Base-by-base conservation (phyloP, 331 rosid species). In the Phaseolus coccineus region DNA sequence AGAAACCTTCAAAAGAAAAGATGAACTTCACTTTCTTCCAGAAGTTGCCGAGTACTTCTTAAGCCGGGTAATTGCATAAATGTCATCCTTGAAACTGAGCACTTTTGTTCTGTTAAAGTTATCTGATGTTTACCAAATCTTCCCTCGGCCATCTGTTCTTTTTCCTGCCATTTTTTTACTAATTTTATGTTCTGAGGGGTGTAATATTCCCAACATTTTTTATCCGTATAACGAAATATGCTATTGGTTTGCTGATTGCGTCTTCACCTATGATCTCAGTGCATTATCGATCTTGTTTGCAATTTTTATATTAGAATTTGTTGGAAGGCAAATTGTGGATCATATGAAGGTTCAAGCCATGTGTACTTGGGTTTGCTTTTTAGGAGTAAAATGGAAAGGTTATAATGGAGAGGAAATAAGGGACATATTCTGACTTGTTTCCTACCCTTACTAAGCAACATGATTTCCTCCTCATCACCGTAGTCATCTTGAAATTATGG, bases 21-120 rank as follows among this genome's bases (percentile, higher is more conserved):
- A 89, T 11, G 98, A 91, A 88, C 96, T 96, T 82, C 96, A 93
- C 87, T 96, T 93, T 77, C 98, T 96, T 72, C 99, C 99, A 8
- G 93, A 90, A 74, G 98, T 93, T 84, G 89, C 98, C 3, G 95
- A 93, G 81, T 96, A 93, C 86, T 96, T 96, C 87, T 86, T 96
- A 80, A 96, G 96, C 86, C 86, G 94, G 91, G 99, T 93, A 87
- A 78, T 59, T 79, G 80, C 44, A 46, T 12, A 48, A 37, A 13
- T 58, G 1, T 71, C 66, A 71, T 76, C 80, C 73, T 30, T 33
- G 61, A 46, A 80, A 48, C 39, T 25, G 11, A 67, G 40, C 73
- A 55, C 22, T 76, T 52, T 48, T 48, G 24, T 52, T 72, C 55
- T 19, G 33, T 73, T 59, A 71, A 47, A 74, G 33, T 30, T 59